Conservation (phyloP, 164 flowering plant genomes). For the Vitis amurensis region DNA sequence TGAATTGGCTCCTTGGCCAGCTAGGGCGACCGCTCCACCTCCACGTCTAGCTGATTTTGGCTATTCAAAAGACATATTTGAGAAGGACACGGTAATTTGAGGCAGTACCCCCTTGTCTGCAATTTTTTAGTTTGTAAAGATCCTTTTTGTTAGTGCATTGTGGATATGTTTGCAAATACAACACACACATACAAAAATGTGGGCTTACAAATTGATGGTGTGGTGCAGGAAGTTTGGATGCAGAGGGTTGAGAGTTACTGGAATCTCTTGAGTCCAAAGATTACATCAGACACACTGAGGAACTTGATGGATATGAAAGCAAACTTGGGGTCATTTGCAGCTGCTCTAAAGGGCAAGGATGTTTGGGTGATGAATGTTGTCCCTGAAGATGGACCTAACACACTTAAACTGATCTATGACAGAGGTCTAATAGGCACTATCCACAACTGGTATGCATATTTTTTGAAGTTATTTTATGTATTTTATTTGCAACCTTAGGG, state of each 20-base stretch:
- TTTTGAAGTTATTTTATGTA: too few relatives aligned
- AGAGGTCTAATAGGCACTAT: conserved; percentile 43
- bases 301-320: conserved; percentile 56
- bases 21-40: conserved; percentile 39
- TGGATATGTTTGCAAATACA: neutral
- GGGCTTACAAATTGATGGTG: conserved; percentile 4
- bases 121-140: neutral
- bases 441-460: conserved; percentile 39
- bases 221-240: conserved; percentile 39
- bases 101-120: neutral
- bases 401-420: conserved; percentile 43
- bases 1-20: conserved; percentile 54
- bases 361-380: conserved; percentile 59
- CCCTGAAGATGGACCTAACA: conserved; percentile 50
- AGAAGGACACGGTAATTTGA: conserved; percentile 40
- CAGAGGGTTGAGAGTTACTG: conserved; percentile 40
- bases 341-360: conserved; percentile 37
- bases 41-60: conserved; percentile 54
- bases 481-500: too few relatives aligned
- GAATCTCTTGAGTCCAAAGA: conserved; percentile 41
- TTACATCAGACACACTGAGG: conserved; percentile 33
- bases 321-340: conserved; percentile 51
- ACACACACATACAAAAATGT: neutral
- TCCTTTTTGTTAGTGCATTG: conserved; percentile 1
- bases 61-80: conserved; percentile 38